Conservation (phyloP, 306 rosid genomes). For the Medicago arabica region DNA sequence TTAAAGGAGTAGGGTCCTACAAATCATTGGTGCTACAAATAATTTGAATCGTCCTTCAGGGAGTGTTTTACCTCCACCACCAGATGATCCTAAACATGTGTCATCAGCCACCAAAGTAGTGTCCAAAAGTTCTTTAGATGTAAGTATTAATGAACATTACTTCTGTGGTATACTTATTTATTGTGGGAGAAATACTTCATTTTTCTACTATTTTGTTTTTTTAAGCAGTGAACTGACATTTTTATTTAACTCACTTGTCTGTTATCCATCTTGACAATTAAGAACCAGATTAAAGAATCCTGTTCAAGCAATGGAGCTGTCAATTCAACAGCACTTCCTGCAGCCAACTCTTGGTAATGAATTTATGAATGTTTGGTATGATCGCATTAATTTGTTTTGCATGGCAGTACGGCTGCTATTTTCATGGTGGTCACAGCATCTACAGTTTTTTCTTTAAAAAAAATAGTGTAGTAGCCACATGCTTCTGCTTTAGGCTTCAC, state of each 20-base stretch:
- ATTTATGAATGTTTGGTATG: constrained; percentile 11
- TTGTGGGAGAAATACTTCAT: constrained; percentile 22
- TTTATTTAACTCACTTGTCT: constrained; percentile 22
- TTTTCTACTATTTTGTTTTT: constrained; percentile 20
- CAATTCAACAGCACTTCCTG: constrained; percentile 37
- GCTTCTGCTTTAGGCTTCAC: constrained; percentile 1
- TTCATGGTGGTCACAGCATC: background rate
- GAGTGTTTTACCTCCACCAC: constrained; percentile 53
- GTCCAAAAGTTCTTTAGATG: constrained; percentile 46
- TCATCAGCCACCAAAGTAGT: constrained; percentile 45
- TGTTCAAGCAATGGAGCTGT: constrained; percentile 37
- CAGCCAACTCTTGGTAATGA: constrained; percentile 52
- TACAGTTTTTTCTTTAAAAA: background rate
- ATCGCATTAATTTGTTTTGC: background rate
- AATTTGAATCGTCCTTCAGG: constrained; percentile 61
- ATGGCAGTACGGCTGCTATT: background rate
- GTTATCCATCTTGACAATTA: constrained; percentile 41
- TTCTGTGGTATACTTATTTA: constrained; percentile 18
- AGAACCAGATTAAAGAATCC: constrained; percentile 46
- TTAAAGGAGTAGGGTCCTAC: constrained; percentile 62
- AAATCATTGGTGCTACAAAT: constrained; percentile 61
- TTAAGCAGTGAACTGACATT: constrained; percentile 19
- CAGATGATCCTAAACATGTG: constrained; percentile 49
- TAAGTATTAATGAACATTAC: constrained; percentile 40
- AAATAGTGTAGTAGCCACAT: background rate